These are phyloP conservation scores for Inosperma sp. DNA, from an alignment of 768 basidiomycete genomes.

Conservation along the genomic window DNA sequence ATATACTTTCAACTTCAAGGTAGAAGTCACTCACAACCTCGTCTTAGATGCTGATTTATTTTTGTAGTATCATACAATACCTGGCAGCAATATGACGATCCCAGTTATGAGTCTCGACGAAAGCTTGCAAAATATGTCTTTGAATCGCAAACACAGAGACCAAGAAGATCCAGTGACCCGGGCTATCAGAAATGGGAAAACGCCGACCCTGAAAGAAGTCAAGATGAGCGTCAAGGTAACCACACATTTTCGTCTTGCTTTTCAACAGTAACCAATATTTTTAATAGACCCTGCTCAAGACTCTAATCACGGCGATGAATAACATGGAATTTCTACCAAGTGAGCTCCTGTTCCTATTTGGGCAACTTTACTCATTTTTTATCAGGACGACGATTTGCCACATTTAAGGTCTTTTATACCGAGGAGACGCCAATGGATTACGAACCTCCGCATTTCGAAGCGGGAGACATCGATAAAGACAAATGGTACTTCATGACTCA, in stretches of 20 bases:
- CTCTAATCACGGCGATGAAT: constrained; percentile 70
- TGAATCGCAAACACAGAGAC: constrained; percentile 21
- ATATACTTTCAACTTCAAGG: constrained; percentile 84
- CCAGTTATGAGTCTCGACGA: constrained; percentile 67
- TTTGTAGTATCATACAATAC: constrained; percentile 60
- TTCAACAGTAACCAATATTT: not conserved
- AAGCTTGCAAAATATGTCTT: not conserved
- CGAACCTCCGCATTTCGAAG: constrained; percentile 75
- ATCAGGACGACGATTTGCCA: constrained; percentile 76
- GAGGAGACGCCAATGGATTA: constrained; percentile 76
- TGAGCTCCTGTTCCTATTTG: constrained; percentile 30
- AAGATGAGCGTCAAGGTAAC: constrained; percentile 74
- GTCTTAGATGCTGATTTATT: not conserved
- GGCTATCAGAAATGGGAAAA: constrained; percentile 53
- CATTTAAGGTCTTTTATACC: constrained; percentile 83
- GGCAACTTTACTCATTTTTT: not conserved
- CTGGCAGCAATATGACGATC: constrained; percentile 53
- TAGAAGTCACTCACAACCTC: constrained; percentile 23
- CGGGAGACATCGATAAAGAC: constrained; percentile 67
- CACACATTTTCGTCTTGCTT: not conserved
- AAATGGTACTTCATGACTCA: constrained; percentile 83
- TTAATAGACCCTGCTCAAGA: constrained; percentile 65
- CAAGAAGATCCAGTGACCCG: constrained; percentile 54
- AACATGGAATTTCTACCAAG: constrained; percentile 79
- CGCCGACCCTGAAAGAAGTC: constrained; percentile 75